Evolutionary conservation across 805 yeast species (phyloP).

Genomic region (Zygosaccharomyces lentus): DNA sequence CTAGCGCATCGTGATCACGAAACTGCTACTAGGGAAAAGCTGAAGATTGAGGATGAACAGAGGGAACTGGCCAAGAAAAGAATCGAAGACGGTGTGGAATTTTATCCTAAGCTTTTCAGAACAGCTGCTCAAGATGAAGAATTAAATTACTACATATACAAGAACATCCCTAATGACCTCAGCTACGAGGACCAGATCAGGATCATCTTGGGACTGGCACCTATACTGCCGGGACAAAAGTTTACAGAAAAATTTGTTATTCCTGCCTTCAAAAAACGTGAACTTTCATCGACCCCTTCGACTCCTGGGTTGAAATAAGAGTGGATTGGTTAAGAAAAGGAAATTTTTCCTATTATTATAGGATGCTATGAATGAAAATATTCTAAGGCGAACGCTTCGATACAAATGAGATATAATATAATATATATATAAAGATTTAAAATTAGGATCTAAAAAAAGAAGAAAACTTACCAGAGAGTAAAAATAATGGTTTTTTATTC

Average conservation of each 20-base stretch:
- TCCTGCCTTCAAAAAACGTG: slow-evolving; percentile 59
- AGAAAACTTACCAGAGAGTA: background rate
- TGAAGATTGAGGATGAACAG: slow-evolving; percentile 81
- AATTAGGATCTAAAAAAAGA: background rate
- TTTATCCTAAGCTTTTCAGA: slow-evolving; percentile 74
- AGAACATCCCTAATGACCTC: slow-evolving; percentile 51
- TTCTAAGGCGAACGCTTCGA: background rate
- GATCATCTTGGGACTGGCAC: slow-evolving; percentile 61
- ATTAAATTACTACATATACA: slow-evolving; percentile 64
- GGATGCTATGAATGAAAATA: background rate
- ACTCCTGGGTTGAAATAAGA: slow-evolving; percentile 1
- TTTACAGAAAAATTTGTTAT: slow-evolving; percentile 60
- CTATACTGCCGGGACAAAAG: slow-evolving; percentile 78
- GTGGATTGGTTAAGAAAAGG: background rate
- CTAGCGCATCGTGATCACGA: slow-evolving; percentile 75
- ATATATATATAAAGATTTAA: background rate
- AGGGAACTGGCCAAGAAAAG: slow-evolving; percentile 69
- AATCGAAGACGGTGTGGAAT: slow-evolving; percentile 71
- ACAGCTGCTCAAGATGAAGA: slow-evolving; percentile 41
- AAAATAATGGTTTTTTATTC: background rate
- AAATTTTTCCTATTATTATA: background rate
- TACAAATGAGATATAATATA: background rate
- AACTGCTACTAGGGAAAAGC: slow-evolving; percentile 84
- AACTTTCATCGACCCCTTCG: slow-evolving; percentile 18
- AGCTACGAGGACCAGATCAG: slow-evolving; percentile 50